A percentile compares a stretch with the other conserved stretches of the same genome.
These are phyloP conservation scores for Echinochloa phyllopogon DNA, from an alignment of 176 grass and related monocot species.

Conservation along the genomic window DNA sequence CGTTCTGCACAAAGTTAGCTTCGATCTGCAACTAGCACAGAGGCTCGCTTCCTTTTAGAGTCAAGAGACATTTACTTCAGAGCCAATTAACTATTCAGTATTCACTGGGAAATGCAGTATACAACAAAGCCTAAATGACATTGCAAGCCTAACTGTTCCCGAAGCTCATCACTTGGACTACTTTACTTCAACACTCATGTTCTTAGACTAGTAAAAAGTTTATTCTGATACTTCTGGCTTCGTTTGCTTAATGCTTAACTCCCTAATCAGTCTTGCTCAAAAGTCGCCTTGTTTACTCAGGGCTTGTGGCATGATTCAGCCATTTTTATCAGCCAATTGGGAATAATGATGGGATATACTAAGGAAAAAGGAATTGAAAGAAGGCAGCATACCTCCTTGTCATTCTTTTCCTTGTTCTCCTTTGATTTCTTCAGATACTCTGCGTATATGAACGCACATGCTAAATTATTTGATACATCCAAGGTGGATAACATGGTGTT, in stretches of 20 bases:
- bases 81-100: background rate
- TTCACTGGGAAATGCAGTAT: background rate
- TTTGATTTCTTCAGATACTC: constrained; percentile 86
- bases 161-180: background rate
- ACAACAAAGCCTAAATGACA: constrained; percentile 1
- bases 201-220: background rate
- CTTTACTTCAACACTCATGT: background rate
- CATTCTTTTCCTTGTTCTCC: constrained; percentile 88
- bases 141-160: background rate
- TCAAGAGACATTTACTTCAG: constrained; percentile 1
- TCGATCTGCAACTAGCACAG: constrained; percentile 1
- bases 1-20: background rate
- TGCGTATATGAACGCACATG: constrained; percentile 10
- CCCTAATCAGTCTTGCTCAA: background rate
- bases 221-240: background rate
- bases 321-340: background rate
- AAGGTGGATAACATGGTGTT: background rate
- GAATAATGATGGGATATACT: background rate
- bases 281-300: background rate
- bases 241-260: background rate
- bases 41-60: background rate
- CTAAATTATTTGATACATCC: background rate
- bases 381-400: constrained; percentile 66
- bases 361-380: background rate
- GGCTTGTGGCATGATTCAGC: background rate